These are phyloP conservation scores for Pseudocercospora musae DNA, from an alignment of 2,329 filamentous ascomycete genomes.

Conservation along the genomic window DNA sequence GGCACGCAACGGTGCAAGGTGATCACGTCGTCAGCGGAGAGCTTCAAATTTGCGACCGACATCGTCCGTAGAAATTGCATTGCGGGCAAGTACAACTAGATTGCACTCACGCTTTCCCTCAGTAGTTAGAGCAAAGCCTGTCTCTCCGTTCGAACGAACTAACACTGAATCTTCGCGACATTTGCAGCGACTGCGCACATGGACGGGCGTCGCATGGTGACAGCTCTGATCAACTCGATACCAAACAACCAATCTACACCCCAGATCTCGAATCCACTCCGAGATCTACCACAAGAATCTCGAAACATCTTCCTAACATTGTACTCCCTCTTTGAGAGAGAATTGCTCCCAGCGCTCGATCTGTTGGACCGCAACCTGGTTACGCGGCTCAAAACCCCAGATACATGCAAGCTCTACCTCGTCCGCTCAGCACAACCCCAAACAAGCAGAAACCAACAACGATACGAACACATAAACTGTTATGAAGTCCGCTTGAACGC, in stretches of 20 bases:
- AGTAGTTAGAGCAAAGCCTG: not conserved
- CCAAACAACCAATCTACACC: slow-evolving; percentile 24
- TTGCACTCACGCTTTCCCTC: not conserved
- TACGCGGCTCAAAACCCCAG: slow-evolving; percentile 43
- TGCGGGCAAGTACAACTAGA: not conserved
- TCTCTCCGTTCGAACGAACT: not conserved
- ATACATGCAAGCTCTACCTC: slow-evolving; percentile 46
- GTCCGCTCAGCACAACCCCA: slow-evolving; percentile 57
- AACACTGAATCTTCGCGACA: not conserved
- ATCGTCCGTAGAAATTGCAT: not conserved
- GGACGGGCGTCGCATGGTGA: slow-evolving; percentile 25
- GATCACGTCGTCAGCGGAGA: not conserved
- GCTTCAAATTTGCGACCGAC: not conserved
- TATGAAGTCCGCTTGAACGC: slow-evolving; percentile 71
- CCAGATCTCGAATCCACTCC: slow-evolving; percentile 44
- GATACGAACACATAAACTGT: slow-evolving; percentile 51
- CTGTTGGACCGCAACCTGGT: slow-evolving; percentile 77
- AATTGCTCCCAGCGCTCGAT: slow-evolving; percentile 81
- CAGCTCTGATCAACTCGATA: slow-evolving; percentile 29
- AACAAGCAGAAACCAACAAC: slow-evolving; percentile 20
- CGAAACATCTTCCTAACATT: slow-evolving; percentile 65
- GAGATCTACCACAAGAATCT: slow-evolving; percentile 23
- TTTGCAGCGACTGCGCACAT: not conserved
- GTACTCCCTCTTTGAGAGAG: slow-evolving; percentile 78
- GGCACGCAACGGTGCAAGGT: not conserved